phyloP scores from a whole-genome alignment of 2,329 filamentous ascomycete species.

The Paraphaeosphaeria sporulosa region DNA sequence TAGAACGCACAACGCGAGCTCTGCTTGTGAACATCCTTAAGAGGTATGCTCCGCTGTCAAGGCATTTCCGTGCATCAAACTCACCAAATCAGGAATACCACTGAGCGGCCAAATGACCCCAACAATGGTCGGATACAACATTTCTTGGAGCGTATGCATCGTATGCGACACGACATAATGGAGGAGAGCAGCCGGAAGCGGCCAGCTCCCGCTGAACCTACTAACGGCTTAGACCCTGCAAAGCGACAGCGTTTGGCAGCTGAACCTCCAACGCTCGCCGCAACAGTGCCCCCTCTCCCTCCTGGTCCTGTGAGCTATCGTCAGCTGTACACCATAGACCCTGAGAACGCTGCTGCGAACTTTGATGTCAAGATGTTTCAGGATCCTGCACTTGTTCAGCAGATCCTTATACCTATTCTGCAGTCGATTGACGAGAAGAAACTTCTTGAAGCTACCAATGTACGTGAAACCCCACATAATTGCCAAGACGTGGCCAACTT shows the following conservation, averaged over 20 bases:
- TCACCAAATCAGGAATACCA: slow-evolving; percentile 63
- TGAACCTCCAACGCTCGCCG: slow-evolving; percentile 50
- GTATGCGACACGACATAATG: slow-evolving; percentile 77
- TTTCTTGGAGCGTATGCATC: slow-evolving; percentile 82
- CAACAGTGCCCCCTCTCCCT: slow-evolving; percentile 73
- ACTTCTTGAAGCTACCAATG: slow-evolving; percentile 76
- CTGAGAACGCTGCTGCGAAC: slow-evolving; percentile 73
- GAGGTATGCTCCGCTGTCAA: slow-evolving; percentile 60
- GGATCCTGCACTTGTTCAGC: slow-evolving; percentile 72
- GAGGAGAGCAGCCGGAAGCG: slow-evolving; percentile 84
- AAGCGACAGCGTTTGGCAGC: slow-evolving; percentile 79
- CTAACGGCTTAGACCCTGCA: slow-evolving; percentile 74
- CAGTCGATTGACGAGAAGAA: slow-evolving; percentile 72
- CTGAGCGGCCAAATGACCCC: slow-evolving; percentile 69
- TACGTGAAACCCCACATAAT: slow-evolving; percentile 50
- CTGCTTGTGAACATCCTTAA: slow-evolving; percentile 84
- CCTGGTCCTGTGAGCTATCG: slow-evolving; percentile 80
- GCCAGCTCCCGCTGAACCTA: slow-evolving; percentile 72
- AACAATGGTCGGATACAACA: slow-evolving; percentile 82
- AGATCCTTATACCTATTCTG: slow-evolving; percentile 82
- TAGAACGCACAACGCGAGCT: slow-evolving; percentile 91
- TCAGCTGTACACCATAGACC: slow-evolving; percentile 85
- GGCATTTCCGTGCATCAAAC: slow-evolving; percentile 5
- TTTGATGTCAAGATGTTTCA: slow-evolving; percentile 88
- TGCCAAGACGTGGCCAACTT: not conserved